These are phyloP conservation scores for Diaporthe vexans DNA, from an alignment of 2,329 filamentous ascomycete species.

Conservation along the genomic window DNA sequence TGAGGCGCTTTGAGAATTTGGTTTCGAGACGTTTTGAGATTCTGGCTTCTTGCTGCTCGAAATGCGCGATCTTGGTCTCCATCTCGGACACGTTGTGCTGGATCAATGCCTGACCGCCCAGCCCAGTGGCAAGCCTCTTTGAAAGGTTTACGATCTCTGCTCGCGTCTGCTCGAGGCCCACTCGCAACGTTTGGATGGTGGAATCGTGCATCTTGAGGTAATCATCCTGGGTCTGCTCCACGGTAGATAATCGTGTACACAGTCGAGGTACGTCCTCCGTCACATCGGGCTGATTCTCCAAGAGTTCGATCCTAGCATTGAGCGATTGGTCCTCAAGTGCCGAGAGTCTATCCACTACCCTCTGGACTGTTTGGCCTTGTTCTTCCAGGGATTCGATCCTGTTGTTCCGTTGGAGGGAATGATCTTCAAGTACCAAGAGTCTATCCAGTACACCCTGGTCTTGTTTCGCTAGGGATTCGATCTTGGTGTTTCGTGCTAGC, in stretches of 20 bases:
- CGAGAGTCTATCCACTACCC: too few species aligned
- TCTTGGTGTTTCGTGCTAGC: too few species aligned
- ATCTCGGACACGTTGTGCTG: neutral
- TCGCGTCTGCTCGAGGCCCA: too few species aligned
- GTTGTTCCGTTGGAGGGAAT: too few species aligned
- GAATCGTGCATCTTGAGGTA: neutral
- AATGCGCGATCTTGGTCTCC: neutral
- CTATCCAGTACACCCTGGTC: too few species aligned
- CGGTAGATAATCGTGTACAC: neutral
- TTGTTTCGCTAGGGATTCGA: too few species aligned
- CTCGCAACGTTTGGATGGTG: neutral
- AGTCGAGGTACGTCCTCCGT: neutral
- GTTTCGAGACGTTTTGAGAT: neutral
- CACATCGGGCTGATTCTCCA: neutral
- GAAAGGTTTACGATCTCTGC: neutral
- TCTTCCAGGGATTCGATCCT: neutral
- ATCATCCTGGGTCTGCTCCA: constrained; percentile 3
- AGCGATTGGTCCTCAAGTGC: too few species aligned
- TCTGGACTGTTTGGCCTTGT: too few species aligned
- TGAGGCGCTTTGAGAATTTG: neutral
- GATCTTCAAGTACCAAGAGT: too few species aligned
- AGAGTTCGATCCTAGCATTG: too few species aligned
- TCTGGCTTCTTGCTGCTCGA: neutral
- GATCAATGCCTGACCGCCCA: neutral
- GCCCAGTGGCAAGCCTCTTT: neutral